phyloP scores from a whole-genome alignment of 2,329 filamentous ascomycete species.

The Ophiocordyceps unilateralis region DNA sequence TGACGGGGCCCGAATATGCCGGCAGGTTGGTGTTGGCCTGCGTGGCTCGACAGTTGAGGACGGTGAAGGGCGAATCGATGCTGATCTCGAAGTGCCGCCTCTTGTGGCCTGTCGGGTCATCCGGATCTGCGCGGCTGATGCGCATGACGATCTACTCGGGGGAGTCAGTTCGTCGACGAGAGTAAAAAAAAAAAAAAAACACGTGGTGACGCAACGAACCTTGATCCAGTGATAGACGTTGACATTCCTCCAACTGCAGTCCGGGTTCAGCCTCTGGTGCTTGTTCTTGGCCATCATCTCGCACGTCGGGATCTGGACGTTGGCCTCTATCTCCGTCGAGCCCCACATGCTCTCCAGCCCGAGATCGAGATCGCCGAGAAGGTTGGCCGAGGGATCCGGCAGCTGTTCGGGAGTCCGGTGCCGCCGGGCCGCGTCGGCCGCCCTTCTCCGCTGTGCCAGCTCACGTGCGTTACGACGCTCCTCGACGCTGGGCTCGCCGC shows the following conservation, averaged over 20 bases:
- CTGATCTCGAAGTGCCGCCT: slow-evolving; percentile 88
- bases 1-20: slow-evolving; percentile 47
- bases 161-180: neutral
- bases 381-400: slow-evolving; percentile 43
- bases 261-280: slow-evolving; percentile 54
- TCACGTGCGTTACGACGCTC: slow-evolving; percentile 30
- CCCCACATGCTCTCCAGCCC: slow-evolving; percentile 58
- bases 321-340: slow-evolving; percentile 88
- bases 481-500: slow-evolving; percentile 51
- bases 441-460: slow-evolving; percentile 30
- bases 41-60: slow-evolving; percentile 84
- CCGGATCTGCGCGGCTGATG: slow-evolving; percentile 66
- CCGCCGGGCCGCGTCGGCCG: slow-evolving; percentile 30
- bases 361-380: slow-evolving; percentile 64
- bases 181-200: no score
- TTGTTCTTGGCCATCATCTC: slow-evolving; percentile 66
- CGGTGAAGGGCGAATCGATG: slow-evolving; percentile 88
- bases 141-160: slow-evolving; percentile 65
- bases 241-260: slow-evolving; percentile 86
- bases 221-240: slow-evolving; percentile 96
- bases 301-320: slow-evolving; percentile 79
- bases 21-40: slow-evolving; percentile 77
- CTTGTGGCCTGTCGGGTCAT: slow-evolving; percentile 53
- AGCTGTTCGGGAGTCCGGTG: slow-evolving; percentile 22
- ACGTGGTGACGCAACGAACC: slow-evolving; percentile 24